Conservation (phyloP, 768 basidiomycete genomes). For the Leccinum fibrillosum region DNA sequence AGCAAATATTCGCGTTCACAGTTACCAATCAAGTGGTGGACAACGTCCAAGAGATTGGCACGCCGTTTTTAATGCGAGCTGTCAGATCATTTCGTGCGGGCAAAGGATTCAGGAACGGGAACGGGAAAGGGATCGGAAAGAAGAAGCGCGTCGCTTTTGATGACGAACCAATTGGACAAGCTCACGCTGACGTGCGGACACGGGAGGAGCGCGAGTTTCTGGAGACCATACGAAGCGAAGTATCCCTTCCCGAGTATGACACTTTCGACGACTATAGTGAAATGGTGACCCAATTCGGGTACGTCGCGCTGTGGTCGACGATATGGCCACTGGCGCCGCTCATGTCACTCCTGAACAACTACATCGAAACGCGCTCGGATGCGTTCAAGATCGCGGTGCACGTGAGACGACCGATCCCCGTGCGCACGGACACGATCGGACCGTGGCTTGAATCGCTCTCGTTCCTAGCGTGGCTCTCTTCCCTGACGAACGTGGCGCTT, state of each 20-base stretch:
- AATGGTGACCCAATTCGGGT: conserved; percentile 96
- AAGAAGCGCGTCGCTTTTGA: conserved; percentile 76
- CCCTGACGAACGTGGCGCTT: conserved; percentile 85
- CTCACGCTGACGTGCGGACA: conserved; percentile 30
- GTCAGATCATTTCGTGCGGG: conserved; percentile 48
- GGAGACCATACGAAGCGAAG: conserved; percentile 73
- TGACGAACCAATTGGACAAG: conserved; percentile 43
- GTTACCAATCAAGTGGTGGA: conserved; percentile 87
- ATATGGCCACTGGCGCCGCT: conserved; percentile 93
- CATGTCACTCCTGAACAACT: conserved; percentile 89
- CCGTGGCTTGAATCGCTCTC: conserved; percentile 90
- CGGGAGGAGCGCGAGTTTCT: conserved; percentile 77
- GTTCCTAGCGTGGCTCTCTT: conserved; percentile 86
- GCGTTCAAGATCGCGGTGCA: conserved; percentile 94
- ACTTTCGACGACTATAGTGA: conserved; percentile 89
- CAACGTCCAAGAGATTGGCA: conserved; percentile 72
- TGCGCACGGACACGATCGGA: conserved; percentile 88
- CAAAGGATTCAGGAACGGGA: conserved; percentile 32
- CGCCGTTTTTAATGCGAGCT: conserved; percentile 73
- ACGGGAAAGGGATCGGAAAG: conserved; percentile 24
- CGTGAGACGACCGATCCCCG: conserved; percentile 77
- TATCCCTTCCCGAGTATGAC: conserved; percentile 75
- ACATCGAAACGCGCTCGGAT: conserved; percentile 87
- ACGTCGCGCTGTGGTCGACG: conserved; percentile 87
- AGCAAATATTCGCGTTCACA: conserved; percentile 91